These are phyloP conservation scores for Botrytis sinoallii DNA, from an alignment of 2,329 filamentous ascomycete genomes.

Conservation along the genomic window DNA sequence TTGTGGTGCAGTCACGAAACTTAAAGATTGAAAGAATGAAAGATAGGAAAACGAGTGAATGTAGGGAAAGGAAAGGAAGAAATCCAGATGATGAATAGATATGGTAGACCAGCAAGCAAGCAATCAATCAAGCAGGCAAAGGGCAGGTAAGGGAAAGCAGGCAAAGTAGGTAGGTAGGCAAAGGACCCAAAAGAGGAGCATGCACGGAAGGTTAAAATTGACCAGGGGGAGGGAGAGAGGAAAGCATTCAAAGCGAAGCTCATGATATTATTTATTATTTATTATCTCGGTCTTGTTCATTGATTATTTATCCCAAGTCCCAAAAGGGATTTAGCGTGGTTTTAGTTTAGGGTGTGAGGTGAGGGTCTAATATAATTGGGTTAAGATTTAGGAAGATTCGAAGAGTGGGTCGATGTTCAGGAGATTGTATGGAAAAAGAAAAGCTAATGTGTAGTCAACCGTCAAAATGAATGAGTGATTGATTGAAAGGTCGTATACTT, in stretches of 20 bases:
- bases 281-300: background rate
- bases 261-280: background rate
- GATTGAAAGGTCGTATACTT: background rate
- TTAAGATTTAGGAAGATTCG: background rate
- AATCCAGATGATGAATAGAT: conserved; percentile 7
- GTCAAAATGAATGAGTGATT: background rate
- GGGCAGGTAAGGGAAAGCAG: background rate
- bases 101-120: background rate
- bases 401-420: background rate
- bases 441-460: background rate
- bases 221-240: background rate
- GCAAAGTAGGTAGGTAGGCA: background rate
- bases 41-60: background rate
- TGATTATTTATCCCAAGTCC: background rate
- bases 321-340: background rate
- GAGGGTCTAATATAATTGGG: background rate
- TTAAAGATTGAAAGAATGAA: conserved; percentile 6
- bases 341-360: background rate
- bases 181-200: conserved; percentile 6
- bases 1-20: conserved; percentile 15
- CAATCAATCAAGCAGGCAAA: background rate
- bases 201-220: conserved; percentile 6
- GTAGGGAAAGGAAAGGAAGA: background rate
- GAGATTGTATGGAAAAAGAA: background rate
- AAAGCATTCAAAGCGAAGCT: background rate